Conservation (phyloP, 441 rosid genomes). For the Metrosideros polymorpha region DNA sequence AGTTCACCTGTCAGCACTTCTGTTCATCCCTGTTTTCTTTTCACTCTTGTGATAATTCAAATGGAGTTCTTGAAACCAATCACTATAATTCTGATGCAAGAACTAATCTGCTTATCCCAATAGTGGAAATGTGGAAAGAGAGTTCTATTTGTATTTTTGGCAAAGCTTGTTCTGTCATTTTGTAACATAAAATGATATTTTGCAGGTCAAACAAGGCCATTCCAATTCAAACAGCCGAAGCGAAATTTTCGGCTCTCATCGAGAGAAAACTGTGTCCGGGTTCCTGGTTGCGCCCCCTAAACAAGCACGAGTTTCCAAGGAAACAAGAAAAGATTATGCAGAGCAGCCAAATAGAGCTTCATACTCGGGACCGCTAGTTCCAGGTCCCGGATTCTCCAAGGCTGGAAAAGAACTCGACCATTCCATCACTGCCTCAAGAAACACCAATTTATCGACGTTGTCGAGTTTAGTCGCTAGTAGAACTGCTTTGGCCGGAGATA, state of each 20-base stretch:
- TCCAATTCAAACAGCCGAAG: conserved; percentile 33
- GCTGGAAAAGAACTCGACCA: conserved; percentile 34
- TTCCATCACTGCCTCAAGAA: conserved; percentile 16
- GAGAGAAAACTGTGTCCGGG: conserved; percentile 35
- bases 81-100: not conserved
- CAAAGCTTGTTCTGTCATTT: not conserved
- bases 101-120: not conserved
- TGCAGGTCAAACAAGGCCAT: conserved; percentile 39
- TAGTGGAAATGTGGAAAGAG: not conserved
- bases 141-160: not conserved
- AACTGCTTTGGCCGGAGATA: not conserved
- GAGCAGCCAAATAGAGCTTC: conserved; percentile 42
- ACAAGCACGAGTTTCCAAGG: conserved; percentile 27
- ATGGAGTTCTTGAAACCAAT: not conserved
- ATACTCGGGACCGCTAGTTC: conserved; percentile 69
- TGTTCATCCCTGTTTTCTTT: not conserved
- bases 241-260: conserved; percentile 26
- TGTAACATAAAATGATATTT: conserved; percentile 2
- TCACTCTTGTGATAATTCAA: not conserved
- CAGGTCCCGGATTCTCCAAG: conserved; percentile 27
- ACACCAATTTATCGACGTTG: conserved; percentile 31
- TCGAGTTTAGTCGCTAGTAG: conserved; percentile 35
- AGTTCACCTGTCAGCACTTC: not conserved
- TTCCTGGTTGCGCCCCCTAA: conserved; percentile 28
- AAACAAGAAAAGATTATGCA: conserved; percentile 27